Conservation (phyloP, 106 monocot species). For the Phalaenopsis aphrodite region DNA sequence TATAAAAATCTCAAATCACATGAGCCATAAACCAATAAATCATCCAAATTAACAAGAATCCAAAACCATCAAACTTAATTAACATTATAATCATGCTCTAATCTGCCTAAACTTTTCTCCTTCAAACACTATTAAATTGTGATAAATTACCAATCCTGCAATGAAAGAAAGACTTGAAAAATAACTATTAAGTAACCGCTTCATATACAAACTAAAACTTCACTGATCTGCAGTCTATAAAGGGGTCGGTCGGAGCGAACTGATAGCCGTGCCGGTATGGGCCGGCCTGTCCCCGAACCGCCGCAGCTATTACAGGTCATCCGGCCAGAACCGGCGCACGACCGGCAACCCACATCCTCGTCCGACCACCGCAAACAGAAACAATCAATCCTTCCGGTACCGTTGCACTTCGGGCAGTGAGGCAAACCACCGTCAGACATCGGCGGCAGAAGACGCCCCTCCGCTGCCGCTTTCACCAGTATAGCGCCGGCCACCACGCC, state of each 20-base stretch:
- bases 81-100: no score
- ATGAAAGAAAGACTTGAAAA: no score
- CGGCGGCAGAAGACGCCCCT: slow-evolving; percentile 13
- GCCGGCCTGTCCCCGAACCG: slow-evolving; percentile 66
- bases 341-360: slow-evolving; percentile 77
- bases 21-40: no score
- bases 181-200: no score
- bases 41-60: no score
- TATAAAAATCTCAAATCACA: no score
- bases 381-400: slow-evolving; percentile 67
- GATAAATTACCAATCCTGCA: no score
- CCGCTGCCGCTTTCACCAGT: slow-evolving; percentile 60
- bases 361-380: slow-evolving; percentile 87
- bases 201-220: no score
- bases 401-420: slow-evolving; percentile 65
- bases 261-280: slow-evolving; percentile 42
- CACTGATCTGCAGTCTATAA: not conserved
- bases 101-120: no score
- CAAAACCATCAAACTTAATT: no score
- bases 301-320: slow-evolving; percentile 80
- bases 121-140: no score
- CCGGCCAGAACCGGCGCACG: slow-evolving; percentile 79
- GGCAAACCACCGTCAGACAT: slow-evolving; percentile 27
- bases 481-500: slow-evolving; percentile 70
- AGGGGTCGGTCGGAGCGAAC: slow-evolving; percentile 22